Percentiles rank a stretch among this genome's conserved stretches.
phyloP scores from a whole-genome alignment of 352 stramenopile species.

The Globisporangium megalacanthum region DNA sequence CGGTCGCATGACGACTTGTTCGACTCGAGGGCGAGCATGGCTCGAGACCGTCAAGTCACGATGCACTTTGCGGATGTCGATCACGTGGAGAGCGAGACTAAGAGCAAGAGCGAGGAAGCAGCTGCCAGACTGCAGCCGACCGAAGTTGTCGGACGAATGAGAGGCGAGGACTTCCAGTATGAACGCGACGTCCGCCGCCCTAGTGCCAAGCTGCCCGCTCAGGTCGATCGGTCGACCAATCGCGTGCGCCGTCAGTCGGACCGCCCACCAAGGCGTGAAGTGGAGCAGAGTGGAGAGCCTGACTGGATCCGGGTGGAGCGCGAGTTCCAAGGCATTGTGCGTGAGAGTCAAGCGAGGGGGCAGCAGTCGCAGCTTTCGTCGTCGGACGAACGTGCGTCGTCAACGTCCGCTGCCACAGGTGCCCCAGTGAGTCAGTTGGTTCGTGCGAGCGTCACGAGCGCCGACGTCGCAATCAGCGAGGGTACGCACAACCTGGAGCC shows the following conservation, averaged over 20 bases:
- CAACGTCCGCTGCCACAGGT: too few species aligned
- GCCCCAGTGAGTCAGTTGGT: too few species aligned
- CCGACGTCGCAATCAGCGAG: too few species aligned
- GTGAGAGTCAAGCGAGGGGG: not conserved
- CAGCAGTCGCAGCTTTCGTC: not conserved
- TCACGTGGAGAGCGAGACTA: not conserved
- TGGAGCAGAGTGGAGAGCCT: not conserved
- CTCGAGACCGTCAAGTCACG: not conserved
- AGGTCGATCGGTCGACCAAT: not conserved
- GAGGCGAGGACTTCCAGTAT: not conserved
- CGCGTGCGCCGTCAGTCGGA: not conserved
- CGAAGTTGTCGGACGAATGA: not conserved
- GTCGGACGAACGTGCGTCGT: not conserved
- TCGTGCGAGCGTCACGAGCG: too few species aligned
- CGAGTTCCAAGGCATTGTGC: conserved; percentile 10
- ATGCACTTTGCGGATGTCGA: not conserved
- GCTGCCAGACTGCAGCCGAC: too few species aligned
- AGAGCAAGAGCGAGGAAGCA: not conserved
- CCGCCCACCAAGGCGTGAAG: not conserved
- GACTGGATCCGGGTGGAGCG: conserved; percentile 9
- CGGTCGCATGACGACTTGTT: not conserved
- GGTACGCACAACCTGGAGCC: not conserved
- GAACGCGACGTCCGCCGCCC: not conserved
- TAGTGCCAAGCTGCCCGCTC: not conserved
- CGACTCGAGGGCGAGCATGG: not conserved